Evolutionary conservation across 2,329 filamentous ascomycete genomes (phyloP), one percentile per base, ranked within the genome.

Genomic region (Talaromyces pinophilus): DNA sequence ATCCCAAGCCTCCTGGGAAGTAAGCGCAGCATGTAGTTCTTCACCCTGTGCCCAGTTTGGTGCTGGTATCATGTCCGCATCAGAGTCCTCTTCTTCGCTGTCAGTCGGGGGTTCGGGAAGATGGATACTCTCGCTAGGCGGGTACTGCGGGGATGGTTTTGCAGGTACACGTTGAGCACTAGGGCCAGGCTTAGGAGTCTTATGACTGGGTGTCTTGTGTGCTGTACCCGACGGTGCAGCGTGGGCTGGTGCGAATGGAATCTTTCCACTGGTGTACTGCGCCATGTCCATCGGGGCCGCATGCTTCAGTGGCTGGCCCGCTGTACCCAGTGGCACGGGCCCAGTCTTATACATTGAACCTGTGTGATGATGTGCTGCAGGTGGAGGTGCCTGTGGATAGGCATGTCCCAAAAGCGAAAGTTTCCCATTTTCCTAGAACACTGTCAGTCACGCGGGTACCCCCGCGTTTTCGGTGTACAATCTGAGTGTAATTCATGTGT

Each of bases 21-120:
- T 86, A 30, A 99, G 86, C 64, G 92, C 86, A 63, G 87, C 84
- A 19, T 90, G 87, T 55, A 99, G 86, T 69, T 92, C 90, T 11
- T 94, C 93, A 2, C 92, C 92, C 74, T 97, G 90, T 4, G 92
- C 93, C 95, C 95, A 99, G 7, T 88, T 87, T 2, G 92, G 91
- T 17, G 92, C 86, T 63, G 80, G 82, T 73, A 92, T 88, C 59
- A 83, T 82, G 52, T 86, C 83, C 2, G 81, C 78, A 48, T 90
- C 87, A 5, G 85, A 87, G 68, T 94, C 91, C 59, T 94, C 91
- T 67, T 96, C 92, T 73, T 97, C 93, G 35, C 92, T 93, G 75
- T 99, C 96, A 1, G 95, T 98, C 69, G 93, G 88, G 71, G 99
- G 98, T 71, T 99, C 95, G 0, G 95, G 94, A 2, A 99, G 87